Percentiles rank a stretch among this genome's conserved stretches.
phyloP scores from a whole-genome alignment of 169 alveolate genomes.

The Cyclospora cayetanensis region DNA sequence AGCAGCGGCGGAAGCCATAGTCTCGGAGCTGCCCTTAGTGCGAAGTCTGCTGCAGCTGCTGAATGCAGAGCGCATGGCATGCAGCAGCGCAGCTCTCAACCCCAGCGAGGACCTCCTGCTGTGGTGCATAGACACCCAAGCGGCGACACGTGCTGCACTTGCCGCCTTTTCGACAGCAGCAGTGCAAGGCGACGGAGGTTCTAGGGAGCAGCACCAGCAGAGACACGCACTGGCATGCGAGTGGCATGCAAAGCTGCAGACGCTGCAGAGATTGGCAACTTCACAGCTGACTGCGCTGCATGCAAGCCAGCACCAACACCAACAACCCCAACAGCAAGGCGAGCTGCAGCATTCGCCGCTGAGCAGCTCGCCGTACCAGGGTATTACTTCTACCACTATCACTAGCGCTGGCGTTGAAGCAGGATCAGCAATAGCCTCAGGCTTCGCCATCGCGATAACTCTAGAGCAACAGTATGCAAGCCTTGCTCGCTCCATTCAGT shows the following conservation, averaged over 20 bases:
- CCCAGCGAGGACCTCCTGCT: not conserved
- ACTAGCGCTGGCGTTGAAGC: no score
- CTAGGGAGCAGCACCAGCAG: not conserved
- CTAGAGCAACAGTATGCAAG: not conserved
- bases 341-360: no score
- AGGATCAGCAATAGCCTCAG: not conserved
- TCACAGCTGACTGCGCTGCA: not conserved
- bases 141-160: not conserved
- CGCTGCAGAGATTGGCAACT: slow-evolving; percentile 11
- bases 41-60: slow-evolving; percentile 53
- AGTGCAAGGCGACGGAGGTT: not conserved
- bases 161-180: slow-evolving; percentile 21
- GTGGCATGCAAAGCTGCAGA: not conserved
- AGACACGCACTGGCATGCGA: not conserved
- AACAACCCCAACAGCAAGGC: not conserved
- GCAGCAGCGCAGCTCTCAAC: slow-evolving; percentile 46
- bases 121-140: slow-evolving; percentile 23
- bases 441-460: not conserved
- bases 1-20: slow-evolving; percentile 22
- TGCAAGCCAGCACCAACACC: not conserved
- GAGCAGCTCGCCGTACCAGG: no score
- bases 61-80: slow-evolving; percentile 7
- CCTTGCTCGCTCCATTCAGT: not conserved
- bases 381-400: no score
- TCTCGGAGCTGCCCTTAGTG: slow-evolving; percentile 33